phyloP scores from a whole-genome alignment of 2,329 filamentous ascomycete genomes.

The Ophiostoma populinum region DNA sequence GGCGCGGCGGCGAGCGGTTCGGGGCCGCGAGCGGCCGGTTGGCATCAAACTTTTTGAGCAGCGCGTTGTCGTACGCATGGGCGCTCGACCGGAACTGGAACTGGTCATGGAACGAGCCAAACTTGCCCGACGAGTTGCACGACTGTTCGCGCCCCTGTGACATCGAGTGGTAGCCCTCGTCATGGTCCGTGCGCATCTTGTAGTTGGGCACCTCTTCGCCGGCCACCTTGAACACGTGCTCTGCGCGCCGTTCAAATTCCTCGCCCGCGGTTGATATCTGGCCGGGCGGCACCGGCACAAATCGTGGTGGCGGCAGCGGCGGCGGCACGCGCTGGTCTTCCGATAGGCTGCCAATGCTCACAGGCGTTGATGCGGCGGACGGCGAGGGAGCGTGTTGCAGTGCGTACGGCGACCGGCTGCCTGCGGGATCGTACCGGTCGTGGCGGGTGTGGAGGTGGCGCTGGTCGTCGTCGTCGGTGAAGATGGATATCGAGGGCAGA shows the following conservation, averaged over 20 bases:
- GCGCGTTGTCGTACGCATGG: conserved; percentile 29
- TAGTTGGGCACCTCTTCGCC: conserved; percentile 11
- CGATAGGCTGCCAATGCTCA: conserved; percentile 20
- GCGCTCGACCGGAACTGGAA: conserved; percentile 29
- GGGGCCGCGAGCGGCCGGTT: conserved; percentile 22
- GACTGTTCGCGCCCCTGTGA: conserved; percentile 8
- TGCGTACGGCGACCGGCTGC: not conserved
- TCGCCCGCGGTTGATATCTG: conserved; percentile 10
- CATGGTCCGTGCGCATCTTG: conserved; percentile 11
- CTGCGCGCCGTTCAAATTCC: conserved; percentile 10
- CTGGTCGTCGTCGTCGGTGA: conserved; percentile 8
- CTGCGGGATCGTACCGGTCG: no score
- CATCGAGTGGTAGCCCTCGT: conserved; percentile 13
- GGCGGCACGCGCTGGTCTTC: conserved; percentile 20
- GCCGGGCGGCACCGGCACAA: conserved; percentile 14
- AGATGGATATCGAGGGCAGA: conserved; percentile 13
- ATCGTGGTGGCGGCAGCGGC: conserved; percentile 20
- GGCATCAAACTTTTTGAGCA: conserved; percentile 39
- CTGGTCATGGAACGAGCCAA: conserved; percentile 32
- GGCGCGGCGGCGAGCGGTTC: conserved; percentile 24
- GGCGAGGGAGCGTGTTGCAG: conserved; percentile 13
- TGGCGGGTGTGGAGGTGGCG: not conserved
- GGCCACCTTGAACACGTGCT: conserved; percentile 7
- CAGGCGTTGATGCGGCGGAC: conserved; percentile 18
- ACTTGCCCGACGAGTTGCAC: conserved; percentile 17